Base-by-base conservation (phyloP, 2,329 filamentous ascomycete genomes). In the Monilinia aucupariae region DNA sequence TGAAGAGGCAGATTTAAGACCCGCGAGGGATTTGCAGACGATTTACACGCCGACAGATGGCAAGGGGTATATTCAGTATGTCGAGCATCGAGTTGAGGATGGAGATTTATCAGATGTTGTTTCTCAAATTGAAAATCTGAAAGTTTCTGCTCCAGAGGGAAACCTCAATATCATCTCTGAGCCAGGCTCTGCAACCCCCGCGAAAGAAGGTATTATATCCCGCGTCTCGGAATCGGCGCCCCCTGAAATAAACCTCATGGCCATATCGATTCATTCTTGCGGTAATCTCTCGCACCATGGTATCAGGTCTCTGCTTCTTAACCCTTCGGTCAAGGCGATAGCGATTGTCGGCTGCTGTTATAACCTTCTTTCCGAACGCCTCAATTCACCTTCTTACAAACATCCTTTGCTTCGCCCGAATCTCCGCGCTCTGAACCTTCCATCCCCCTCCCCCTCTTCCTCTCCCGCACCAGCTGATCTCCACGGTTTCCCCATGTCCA, bases 261-360 rank as follows among this genome's bases (percentile, higher is more conserved):
- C 93, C 20, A 87, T 97, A 37, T 97, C 94, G 0, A 90, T 99
- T 22, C 94, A 99, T 75, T 97, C 93, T 0, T 99, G 94, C 73
- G 94, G 94, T 34, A 97, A 99, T 69, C 85, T 99, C n/a, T 89
- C 96, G 0, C 94, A 99, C 75, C 92, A 96, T 73, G 94, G 90
- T 12, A 87, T 99, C 63, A 87, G 91, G 17, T 96, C 93, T 0
- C 82, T 99, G 25, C 77, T 92, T 1, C 78, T 96, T 63, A 97
- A 97, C 73, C 88, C 89, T 0, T 84, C 86, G 5, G 92, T 97
- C 62, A 85, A 86, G 39, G 91, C 92, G n/a, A 88, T 97, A 27
- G 93, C 93, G 64, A 92, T 99, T 73, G 91, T 99, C 65, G 94
- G 94, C 53, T 99, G 94, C 79, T 99, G 94, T 80, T 97, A 99